Percentiles rank a stretch among this genome's conserved stretches.
Evolutionary conservation across 1,284 basidiomycete genomes (phyloP).

Genomic region (Agroathelia rolfsii): DNA sequence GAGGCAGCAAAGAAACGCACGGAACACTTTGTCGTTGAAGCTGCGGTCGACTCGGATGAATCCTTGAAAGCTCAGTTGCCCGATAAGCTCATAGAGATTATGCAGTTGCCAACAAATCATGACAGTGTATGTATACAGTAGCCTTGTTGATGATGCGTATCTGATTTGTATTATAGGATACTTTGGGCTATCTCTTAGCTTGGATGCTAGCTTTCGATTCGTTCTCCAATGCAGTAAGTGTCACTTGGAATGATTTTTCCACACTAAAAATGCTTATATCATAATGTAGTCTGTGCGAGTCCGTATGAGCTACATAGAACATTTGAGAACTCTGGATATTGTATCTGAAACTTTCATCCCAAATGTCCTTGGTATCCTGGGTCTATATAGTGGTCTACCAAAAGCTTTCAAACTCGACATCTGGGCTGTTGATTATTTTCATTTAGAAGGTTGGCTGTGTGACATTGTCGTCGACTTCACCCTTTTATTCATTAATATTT

Average conservation of each 20-base stretch:
- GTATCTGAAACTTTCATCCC: conserved; percentile 67
- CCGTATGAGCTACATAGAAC: conserved; percentile 74
- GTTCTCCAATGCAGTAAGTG: conserved; percentile 75
- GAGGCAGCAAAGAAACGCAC: conserved; percentile 60
- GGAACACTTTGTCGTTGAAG: conserved; percentile 76
- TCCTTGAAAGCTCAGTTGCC: conserved; percentile 49
- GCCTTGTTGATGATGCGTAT: too few relatives aligned
- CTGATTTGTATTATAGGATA: conserved; percentile 30
- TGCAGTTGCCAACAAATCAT: conserved; percentile 25
- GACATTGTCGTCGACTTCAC: neutral
- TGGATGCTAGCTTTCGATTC: conserved; percentile 90
- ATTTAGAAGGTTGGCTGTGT: conserved; percentile 65
- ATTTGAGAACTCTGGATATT: conserved; percentile 66
- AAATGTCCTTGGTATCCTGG: conserved; percentile 60
- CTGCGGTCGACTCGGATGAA: conserved; percentile 61
- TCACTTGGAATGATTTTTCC: neutral
- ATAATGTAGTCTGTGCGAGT: conserved; percentile 67
- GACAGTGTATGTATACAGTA: conserved; percentile 25
- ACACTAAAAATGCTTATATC: conserved; percentile 8
- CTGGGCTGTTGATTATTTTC: conserved; percentile 83
- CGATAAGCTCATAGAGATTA: conserved; percentile 55
- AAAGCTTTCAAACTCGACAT: conserved; percentile 68
- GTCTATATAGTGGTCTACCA: conserved; percentile 46
- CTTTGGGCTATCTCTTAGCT: conserved; percentile 65
- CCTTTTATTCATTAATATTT: conserved; percentile 8